Evolutionary conservation across 495 filamentous ascomycete species (phyloP).

Genomic region (Podospora pseudopauciseta): DNA sequence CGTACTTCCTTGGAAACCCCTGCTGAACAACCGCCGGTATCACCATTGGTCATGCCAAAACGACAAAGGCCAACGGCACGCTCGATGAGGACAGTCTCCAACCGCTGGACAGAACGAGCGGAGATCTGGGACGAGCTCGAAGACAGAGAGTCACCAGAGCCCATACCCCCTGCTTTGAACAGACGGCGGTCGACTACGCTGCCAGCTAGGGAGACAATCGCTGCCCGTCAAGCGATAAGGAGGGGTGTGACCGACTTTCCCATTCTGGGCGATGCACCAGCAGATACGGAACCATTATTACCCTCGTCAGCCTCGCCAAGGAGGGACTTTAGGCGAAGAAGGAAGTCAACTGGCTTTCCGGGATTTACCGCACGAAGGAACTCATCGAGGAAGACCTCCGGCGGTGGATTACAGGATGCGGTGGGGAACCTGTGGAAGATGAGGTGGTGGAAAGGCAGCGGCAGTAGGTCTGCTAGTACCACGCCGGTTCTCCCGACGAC

Average conservation of each 20-base stretch:
- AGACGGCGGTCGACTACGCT: conserved; percentile 39
- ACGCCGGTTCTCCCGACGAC: background rate
- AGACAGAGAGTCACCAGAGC: conserved; percentile 47
- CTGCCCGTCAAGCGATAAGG: conserved; percentile 25
- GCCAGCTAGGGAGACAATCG: conserved; percentile 25
- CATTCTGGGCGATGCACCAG: conserved; percentile 22
- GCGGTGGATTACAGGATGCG: conserved; percentile 35
- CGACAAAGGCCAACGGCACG: conserved; percentile 26
- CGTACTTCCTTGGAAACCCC: conserved; percentile 17
- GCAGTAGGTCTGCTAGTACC: background rate
- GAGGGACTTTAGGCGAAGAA: conserved; percentile 35
- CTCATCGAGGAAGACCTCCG: conserved; percentile 27
- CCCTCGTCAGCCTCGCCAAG: conserved; percentile 26
- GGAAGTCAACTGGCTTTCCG: conserved; percentile 52
- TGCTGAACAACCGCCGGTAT: conserved; percentile 7
- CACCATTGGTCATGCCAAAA: background rate
- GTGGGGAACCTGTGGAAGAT: conserved; percentile 38
- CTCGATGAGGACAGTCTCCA: conserved; percentile 34
- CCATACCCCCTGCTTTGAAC: conserved; percentile 29
- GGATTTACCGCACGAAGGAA: conserved; percentile 46
- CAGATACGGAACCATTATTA: conserved; percentile 14
- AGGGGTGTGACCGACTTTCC: conserved; percentile 29
- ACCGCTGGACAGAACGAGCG: conserved; percentile 53
- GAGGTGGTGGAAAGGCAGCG: conserved; percentile 38
- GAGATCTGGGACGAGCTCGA: conserved; percentile 67